Evolutionary conservation across 176 grass and related monocot genomes (phyloP).

Genomic region (Puya raimondii): DNA sequence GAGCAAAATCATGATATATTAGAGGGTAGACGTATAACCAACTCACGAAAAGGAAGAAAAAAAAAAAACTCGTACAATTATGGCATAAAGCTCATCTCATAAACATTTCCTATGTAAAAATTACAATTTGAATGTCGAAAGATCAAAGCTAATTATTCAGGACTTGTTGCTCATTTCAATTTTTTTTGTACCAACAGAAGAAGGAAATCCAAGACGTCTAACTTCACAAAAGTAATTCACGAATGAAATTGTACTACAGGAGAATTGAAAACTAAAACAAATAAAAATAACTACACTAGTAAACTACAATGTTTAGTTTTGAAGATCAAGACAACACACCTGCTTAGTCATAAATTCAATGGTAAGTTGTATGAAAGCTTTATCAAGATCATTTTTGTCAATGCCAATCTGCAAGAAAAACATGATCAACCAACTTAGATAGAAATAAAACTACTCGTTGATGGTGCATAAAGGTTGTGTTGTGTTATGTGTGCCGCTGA

Average conservation of each 20-base stretch:
- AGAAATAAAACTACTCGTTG: slow-evolving; percentile 8
- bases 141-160: too few relatives aligned
- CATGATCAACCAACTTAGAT: slow-evolving; percentile 7
- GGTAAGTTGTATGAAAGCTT: slow-evolving; percentile 83
- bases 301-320: not conserved
- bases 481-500: too few relatives aligned
- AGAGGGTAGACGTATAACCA: too few relatives aligned
- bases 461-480: not conserved
- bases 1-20: too few relatives aligned
- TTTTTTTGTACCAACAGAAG: too few relatives aligned
- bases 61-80: not conserved
- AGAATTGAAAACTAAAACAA: not conserved
- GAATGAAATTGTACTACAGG: too few relatives aligned
- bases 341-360: slow-evolving; percentile 80
- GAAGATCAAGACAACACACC: slow-evolving; percentile 33
- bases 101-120: not conserved
- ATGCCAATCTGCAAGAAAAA: slow-evolving; percentile 63
- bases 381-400: slow-evolving; percentile 79
- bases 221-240: too few relatives aligned
- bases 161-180: too few relatives aligned
- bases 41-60: not conserved
- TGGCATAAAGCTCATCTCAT: not conserved
- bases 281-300: not conserved
- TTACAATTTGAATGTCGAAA: too few relatives aligned
- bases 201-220: too few relatives aligned